phyloP scores from a whole-genome alignment of 2,329 filamentous ascomycete genomes.

The Penicillium sp. region DNA sequence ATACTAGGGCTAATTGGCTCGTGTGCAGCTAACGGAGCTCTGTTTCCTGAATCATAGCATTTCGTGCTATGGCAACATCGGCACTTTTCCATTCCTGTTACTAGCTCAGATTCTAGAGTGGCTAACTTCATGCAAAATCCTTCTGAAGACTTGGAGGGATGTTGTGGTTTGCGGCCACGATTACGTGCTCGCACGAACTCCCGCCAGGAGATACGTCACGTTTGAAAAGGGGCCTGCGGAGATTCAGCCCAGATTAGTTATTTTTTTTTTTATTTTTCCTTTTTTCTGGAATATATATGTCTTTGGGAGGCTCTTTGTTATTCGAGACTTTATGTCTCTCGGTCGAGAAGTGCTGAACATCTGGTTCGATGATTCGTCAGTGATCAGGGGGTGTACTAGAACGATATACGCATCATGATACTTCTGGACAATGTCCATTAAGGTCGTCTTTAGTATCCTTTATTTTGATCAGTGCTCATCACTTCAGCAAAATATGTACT shows the following conservation, averaged over 20 bases:
- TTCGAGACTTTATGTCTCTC: background rate
- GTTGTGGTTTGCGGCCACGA: constrained; percentile 29
- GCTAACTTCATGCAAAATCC: background rate
- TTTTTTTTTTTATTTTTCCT: too few relatives aligned
- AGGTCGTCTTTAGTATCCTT: too few relatives aligned
- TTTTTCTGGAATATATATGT: too few relatives aligned
- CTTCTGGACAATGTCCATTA: too few relatives aligned
- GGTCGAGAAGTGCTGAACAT: background rate
- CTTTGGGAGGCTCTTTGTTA: background rate
- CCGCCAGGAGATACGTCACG: background rate
- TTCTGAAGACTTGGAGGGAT: constrained; percentile 15
- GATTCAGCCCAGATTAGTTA: background rate
- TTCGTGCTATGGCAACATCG: constrained; percentile 20
- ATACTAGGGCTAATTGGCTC: background rate
- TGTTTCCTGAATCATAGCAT: constrained; percentile 6
- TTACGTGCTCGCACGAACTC: constrained; percentile 39
- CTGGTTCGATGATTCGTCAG: too few relatives aligned
- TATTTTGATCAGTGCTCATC: too few relatives aligned
- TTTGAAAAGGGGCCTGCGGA: background rate
- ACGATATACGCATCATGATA: too few relatives aligned
- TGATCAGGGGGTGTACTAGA: too few relatives aligned
- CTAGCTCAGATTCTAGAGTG: background rate
- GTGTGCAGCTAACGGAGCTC: constrained; percentile 3
- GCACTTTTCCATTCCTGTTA: background rate
- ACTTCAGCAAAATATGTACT: too few relatives aligned